Base-by-base conservation (phyloP, 2,329 filamentous ascomycete genomes). In the Fusarium sp. region DNA sequence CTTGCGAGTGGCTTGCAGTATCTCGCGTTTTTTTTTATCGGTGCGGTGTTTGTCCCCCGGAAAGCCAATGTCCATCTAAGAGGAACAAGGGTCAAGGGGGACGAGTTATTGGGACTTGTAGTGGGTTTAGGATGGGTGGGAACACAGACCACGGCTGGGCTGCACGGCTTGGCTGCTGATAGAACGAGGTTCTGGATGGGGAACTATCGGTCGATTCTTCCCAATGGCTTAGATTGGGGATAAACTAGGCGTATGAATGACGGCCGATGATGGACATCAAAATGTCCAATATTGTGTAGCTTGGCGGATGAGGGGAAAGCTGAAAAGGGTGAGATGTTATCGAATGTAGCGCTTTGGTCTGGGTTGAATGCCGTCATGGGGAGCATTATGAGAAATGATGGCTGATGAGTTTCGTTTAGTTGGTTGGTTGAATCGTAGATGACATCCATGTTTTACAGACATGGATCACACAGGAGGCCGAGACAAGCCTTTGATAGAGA, bases 321-420 rank as follows among this genome's bases (percentile, higher is more conserved):
- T 42, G 48, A 45, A 18, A 50, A 49, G 18, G 52, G 40, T 26
- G 45, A 46, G 38, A 48, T 44, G 51, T 28, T 40, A 43, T 52
- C 53, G 50, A 68, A 61, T 62, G 33, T n/a, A 52, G 26, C 33
- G n/a, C 44, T 46, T 42, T 56, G 26, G 36, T 39, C 22, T 34
- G 17, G 26, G 31, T 44, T 44, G 51, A 20, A 69, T 68, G 65
- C 59, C 59, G 65, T 60, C 53, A 68, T 68, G 45, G 48, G 44
- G 18, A 50, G 22, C 42, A 48, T 40, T 26, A 22, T 46, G 31
- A 69, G 66, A 69, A 69, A 69, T 69, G 66, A 69, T 69, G 66
- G 66, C 66, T 69, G 55, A 62, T 31, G 48, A 38, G 59, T 44
- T 66, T 65, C 17, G 13, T 26, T 46, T 38, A 45, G 38, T 33